Conservation (phyloP, 257 asterid species). For the Rhazya stricta region DNA sequence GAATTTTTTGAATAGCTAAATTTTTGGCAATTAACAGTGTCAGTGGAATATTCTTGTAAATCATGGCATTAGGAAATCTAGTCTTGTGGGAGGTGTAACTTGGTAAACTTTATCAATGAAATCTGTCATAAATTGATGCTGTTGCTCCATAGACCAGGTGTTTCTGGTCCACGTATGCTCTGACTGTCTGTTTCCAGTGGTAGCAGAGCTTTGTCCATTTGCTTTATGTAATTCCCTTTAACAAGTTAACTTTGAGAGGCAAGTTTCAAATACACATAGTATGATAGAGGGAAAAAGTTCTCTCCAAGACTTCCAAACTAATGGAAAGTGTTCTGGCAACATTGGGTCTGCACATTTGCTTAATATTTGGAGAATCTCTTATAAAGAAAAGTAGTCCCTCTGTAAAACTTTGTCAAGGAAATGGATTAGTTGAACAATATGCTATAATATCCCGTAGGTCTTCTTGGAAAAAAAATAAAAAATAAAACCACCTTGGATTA, state of each 20-base stretch:
- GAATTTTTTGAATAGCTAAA: too few species aligned
- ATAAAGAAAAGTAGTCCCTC: not conserved
- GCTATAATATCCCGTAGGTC: too few species aligned
- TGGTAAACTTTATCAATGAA: too few species aligned
- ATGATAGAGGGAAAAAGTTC: not conserved
- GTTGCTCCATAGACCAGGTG: too few species aligned
- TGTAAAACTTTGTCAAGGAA: not conserved
- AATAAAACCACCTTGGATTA: too few species aligned
- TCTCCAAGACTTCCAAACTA: not conserved
- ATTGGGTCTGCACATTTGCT: not conserved
- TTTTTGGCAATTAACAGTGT: too few species aligned
- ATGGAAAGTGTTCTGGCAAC: not conserved
- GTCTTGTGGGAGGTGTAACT: not conserved
- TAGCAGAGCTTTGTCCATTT: not conserved
- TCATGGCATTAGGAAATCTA: not conserved
- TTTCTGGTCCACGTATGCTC: not conserved
- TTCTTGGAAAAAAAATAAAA: too few species aligned
- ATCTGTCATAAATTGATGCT: not conserved
- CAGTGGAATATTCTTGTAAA: too few species aligned
- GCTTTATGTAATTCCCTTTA: not conserved
- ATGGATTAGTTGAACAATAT: not conserved
- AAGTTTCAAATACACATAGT: not conserved
- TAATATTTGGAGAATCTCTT: not conserved
- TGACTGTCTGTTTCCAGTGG: not conserved
- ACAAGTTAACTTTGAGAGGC: not conserved